These are phyloP conservation scores for Nadsonia commutata DNA, from an alignment of 1,139 yeast genomes.

Conservation along the genomic window DNA sequence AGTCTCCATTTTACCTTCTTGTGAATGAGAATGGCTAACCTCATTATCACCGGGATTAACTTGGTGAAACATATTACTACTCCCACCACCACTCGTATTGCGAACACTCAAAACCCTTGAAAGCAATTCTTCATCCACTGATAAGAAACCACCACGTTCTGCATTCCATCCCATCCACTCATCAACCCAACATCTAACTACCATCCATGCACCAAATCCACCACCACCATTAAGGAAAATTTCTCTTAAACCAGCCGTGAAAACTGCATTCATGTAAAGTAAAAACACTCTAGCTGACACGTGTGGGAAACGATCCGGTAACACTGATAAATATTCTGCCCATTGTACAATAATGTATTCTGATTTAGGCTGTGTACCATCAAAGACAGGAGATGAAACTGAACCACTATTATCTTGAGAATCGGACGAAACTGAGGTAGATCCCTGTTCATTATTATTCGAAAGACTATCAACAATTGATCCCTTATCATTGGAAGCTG, in stretches of 20 bases:
- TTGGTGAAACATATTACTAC: not conserved
- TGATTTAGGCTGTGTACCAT: constrained; percentile 12
- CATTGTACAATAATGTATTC: constrained; percentile 22
- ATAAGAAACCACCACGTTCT: constrained; percentile 51
- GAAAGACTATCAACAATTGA: constrained; percentile 2
- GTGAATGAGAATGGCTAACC: not conserved
- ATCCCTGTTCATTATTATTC: not conserved
- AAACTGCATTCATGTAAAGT: constrained; percentile 37
- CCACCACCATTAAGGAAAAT: constrained; percentile 45
- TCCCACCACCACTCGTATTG: constrained; percentile 2
- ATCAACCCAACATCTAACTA: constrained; percentile 60
- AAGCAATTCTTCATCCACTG: constrained; percentile 9
- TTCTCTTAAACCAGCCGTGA: constrained; percentile 53
- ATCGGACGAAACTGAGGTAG: constrained; percentile 1
- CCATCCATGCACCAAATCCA: constrained; percentile 69
- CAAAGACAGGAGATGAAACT: constrained; percentile 7
- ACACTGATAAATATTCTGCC: constrained; percentile 27
- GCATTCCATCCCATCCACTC: constrained; percentile 59
- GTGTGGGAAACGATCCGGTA: constrained; percentile 35
- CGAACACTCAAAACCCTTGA: not conserved
- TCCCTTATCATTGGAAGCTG: constrained; percentile 1
- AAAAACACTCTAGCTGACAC: constrained; percentile 44
- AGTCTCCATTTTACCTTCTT: not conserved
- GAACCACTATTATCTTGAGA: constrained; percentile 2
- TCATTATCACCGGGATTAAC: not conserved